Evolutionary conservation across 495 filamentous ascomycete species (phyloP).

Genomic region (Podospora pseudopauciseta): DNA sequence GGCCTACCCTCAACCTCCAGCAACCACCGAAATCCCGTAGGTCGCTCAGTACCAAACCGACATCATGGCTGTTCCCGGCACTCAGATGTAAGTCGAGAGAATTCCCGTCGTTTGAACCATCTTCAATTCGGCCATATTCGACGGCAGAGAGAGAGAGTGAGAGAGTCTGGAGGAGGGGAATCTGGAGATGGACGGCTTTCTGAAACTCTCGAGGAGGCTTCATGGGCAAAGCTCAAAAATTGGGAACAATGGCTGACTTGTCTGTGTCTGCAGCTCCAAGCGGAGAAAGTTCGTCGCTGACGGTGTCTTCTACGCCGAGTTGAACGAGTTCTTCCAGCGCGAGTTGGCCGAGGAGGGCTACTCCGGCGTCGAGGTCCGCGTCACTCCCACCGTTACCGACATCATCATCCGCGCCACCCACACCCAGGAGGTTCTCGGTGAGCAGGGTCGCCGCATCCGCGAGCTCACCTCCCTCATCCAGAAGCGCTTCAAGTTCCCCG

Average conservation of each 20-base stretch:
- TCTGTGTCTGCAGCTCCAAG: slow-evolving; percentile 67
- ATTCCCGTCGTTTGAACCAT: slow-evolving; percentile 1
- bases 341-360: slow-evolving; percentile 99
- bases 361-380: slow-evolving; percentile 98
- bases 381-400: slow-evolving; percentile 98
- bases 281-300: slow-evolving; percentile 99
- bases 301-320: slow-evolving; percentile 99
- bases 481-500: slow-evolving; percentile 99
- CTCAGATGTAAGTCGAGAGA: slow-evolving; percentile 52
- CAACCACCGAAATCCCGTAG: slow-evolving; percentile 26
- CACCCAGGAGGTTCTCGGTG: slow-evolving; percentile 99
- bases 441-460: slow-evolving; percentile 99
- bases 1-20: slow-evolving; percentile 29
- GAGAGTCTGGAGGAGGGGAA: slow-evolving; percentile 1
- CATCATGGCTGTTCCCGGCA: slow-evolving; percentile 50
- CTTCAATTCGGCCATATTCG: background rate
- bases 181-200: slow-evolving; percentile 9
- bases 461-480: slow-evolving; percentile 99
- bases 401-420: slow-evolving; percentile 99
- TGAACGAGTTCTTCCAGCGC: slow-evolving; percentile 99
- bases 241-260: slow-evolving; percentile 22
- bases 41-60: slow-evolving; percentile 34
- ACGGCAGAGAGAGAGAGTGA: too few species aligned
- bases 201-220: slow-evolving; percentile 4
- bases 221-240: background rate